These are phyloP conservation scores for Citropsis articulata DNA, from an alignment of 345 rosid genomes.

Conservation along the genomic window DNA sequence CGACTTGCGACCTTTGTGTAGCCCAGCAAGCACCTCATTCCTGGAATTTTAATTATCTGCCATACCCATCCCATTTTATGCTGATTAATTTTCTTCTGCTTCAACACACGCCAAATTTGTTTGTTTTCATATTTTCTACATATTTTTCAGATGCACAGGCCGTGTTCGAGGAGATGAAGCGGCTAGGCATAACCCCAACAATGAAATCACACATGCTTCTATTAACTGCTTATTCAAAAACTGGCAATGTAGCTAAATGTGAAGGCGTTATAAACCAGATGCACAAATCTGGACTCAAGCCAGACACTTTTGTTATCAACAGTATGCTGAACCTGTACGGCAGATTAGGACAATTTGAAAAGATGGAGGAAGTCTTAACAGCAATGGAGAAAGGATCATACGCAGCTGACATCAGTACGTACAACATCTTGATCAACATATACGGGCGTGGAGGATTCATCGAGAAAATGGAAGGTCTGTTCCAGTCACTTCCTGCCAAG, in stretches of 20 bases:
- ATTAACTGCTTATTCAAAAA: constrained; percentile 73
- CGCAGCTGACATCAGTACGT: constrained; percentile 63
- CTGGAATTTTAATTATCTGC: too few relatives aligned
- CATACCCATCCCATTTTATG: neutral
- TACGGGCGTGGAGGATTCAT: constrained; percentile 79
- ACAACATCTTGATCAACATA: constrained; percentile 77
- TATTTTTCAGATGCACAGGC: constrained; percentile 63
- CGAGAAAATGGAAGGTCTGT: constrained; percentile 63
- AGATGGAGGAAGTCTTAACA: constrained; percentile 68
- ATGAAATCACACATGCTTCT: constrained; percentile 97
- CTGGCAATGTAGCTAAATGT: constrained; percentile 61
- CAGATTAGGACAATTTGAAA: constrained; percentile 61
- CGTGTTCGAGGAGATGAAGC: constrained; percentile 80
- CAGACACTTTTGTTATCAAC: constrained; percentile 76
- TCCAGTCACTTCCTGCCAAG: constrained; percentile 38
- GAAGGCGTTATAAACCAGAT: constrained; percentile 67
- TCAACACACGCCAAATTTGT: neutral
- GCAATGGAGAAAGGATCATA: constrained; percentile 67
- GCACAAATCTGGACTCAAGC: constrained; percentile 71
- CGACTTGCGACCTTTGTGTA: too few relatives aligned
- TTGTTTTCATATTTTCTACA: neutral
- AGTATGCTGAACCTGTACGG: constrained; percentile 88
- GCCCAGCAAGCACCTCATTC: too few relatives aligned
- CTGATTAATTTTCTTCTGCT: neutral
- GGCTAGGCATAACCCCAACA: constrained; percentile 68